Percentiles rank a stretch among this genome's conserved stretches.
Conservation (phyloP, 2,329 filamentous ascomycete species). For the Didymella lethalis region DNA sequence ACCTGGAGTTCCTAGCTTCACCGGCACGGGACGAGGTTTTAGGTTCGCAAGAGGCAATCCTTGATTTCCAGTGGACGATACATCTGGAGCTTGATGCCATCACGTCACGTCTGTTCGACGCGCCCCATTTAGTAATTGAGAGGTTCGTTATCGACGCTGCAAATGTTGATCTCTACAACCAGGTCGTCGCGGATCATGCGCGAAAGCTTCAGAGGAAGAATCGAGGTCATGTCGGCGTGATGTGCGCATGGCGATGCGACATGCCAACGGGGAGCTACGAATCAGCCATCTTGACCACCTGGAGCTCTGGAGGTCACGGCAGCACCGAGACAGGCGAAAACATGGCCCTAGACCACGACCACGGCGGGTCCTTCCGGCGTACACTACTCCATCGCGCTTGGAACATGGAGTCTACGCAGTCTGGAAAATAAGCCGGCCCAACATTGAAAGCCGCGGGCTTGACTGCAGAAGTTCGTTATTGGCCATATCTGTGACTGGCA, state of each 20-base stretch:
- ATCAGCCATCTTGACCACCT: slow-evolving; percentile 36
- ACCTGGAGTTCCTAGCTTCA: slow-evolving; percentile 40
- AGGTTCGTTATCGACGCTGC: slow-evolving; percentile 27
- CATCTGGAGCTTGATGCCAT: slow-evolving; percentile 37
- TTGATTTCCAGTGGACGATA: slow-evolving; percentile 42
- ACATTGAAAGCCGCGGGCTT: not conserved
- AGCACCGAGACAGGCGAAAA: slow-evolving; percentile 22
- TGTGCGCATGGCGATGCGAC: slow-evolving; percentile 39
- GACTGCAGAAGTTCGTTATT: not conserved
- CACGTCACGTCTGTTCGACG: slow-evolving; percentile 33
- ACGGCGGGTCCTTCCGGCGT: slow-evolving; percentile 21
- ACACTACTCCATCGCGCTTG: slow-evolving; percentile 28
- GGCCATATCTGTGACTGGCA: not conserved
- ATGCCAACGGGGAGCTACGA: slow-evolving; percentile 31
- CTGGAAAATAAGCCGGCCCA: slow-evolving; percentile 5
- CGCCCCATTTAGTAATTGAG: slow-evolving; percentile 38
- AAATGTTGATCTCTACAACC: slow-evolving; percentile 24
- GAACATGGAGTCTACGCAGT: slow-evolving; percentile 30
- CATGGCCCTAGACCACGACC: slow-evolving; percentile 15
- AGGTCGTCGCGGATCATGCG: slow-evolving; percentile 23
- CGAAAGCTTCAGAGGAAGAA: slow-evolving; percentile 27
- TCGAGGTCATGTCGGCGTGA: slow-evolving; percentile 25
- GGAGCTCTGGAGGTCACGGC: slow-evolving; percentile 28
- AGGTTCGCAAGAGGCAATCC: slow-evolving; percentile 39
- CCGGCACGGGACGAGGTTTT: slow-evolving; percentile 37